Evolutionary conservation across 164 flowering plant species (phyloP).

Genomic region (Cinnamomum micranthum): DNA sequence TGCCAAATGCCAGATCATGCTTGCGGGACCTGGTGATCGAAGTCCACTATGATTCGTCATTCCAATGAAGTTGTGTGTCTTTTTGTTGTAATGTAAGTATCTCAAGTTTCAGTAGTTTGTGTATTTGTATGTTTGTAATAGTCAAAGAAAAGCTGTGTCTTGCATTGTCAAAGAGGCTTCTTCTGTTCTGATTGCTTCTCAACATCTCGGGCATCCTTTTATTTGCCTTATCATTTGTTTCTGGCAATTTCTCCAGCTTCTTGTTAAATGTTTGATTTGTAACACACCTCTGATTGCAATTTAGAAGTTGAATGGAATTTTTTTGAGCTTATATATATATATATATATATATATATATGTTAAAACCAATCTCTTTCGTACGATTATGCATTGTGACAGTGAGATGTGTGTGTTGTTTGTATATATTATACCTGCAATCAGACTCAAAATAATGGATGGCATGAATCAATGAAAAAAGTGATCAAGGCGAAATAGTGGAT

Average conservation of each 20-base stretch:
- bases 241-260: background rate
- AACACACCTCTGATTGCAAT: slow-evolving; percentile 3
- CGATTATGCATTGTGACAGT: too few species aligned
- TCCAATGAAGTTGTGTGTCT: background rate
- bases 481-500: too few species aligned
- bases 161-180: slow-evolving; percentile 7
- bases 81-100: slow-evolving; percentile 6
- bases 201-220: slow-evolving; percentile 6
- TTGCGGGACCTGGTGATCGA: slow-evolving; percentile 6
- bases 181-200: slow-evolving; percentile 5
- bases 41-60: background rate
- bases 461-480: too few species aligned
- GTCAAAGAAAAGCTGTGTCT: background rate
- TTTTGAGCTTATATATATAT: background rate
- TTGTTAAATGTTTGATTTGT: background rate
- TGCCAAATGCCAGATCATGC: slow-evolving; percentile 3
- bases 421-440: too few species aligned
- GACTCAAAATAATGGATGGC: too few species aligned
- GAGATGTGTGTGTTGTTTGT: too few species aligned
- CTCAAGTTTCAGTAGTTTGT: slow-evolving; percentile 6
- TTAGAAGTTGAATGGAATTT: slow-evolving; percentile 1
- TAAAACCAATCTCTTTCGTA: too few species aligned
- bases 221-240: slow-evolving; percentile 1
- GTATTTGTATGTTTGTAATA: slow-evolving; percentile 6
- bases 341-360: too few species aligned